phyloP scores from a whole-genome alignment of 2,329 filamentous ascomycete species.

The Alternaria panax region DNA sequence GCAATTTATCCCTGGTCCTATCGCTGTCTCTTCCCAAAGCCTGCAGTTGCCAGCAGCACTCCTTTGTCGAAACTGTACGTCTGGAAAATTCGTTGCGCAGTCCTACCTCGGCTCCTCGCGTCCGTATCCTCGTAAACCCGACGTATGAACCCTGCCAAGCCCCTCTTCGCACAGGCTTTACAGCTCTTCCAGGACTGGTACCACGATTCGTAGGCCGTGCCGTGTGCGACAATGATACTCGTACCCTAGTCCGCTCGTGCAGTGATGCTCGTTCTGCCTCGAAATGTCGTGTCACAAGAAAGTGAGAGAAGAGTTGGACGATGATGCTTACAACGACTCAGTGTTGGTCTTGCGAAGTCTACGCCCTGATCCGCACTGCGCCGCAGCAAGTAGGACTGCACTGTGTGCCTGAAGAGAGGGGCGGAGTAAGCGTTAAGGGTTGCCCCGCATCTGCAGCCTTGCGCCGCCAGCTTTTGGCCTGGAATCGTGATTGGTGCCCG shows the following conservation, averaged over 20 bases:
- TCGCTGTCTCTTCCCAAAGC: background rate
- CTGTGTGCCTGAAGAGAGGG: background rate
- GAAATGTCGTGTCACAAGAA: background rate
- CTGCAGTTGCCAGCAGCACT: background rate
- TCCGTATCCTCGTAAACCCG: conserved; percentile 3
- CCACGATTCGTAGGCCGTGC: background rate
- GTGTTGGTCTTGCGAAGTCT: background rate
- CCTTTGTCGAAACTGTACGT: background rate
- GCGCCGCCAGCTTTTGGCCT: background rate
- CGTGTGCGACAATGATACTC: background rate
- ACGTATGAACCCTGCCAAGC: background rate
- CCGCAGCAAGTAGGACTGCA: background rate
- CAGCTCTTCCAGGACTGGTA: background rate
- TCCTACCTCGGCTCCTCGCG: conserved; percentile 1
- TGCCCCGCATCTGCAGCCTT: conserved; percentile 2
- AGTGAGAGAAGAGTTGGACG: background rate
- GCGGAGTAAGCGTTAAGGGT: background rate
- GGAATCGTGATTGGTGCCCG: background rate
- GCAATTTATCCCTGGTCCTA: background rate
- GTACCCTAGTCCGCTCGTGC: background rate
- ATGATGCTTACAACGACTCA: conserved; percentile 3
- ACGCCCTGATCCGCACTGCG: conserved; percentile 1
- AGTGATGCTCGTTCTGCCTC: background rate
- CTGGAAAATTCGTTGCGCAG: background rate
- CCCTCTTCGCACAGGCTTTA: background rate